These are phyloP conservation scores for Saturnispora diversa DNA, from an alignment of 805 yeast genomes.

Conservation along the genomic window DNA sequence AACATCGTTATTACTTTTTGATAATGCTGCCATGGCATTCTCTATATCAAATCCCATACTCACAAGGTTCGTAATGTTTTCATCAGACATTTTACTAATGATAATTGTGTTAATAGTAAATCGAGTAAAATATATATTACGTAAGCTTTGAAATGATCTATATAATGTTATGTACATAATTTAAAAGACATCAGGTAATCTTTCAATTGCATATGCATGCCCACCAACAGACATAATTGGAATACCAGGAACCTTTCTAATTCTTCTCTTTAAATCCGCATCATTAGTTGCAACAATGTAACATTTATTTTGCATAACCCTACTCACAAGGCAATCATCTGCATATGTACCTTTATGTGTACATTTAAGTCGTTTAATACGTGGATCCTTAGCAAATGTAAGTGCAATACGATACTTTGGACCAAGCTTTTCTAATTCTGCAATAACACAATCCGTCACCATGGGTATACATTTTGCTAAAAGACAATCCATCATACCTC, in stretches of 20 bases:
- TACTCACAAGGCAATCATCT: conserved; percentile 90
- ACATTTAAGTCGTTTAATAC: conserved; percentile 80
- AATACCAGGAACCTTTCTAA: conserved; percentile 94
- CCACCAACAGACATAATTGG: conserved; percentile 96
- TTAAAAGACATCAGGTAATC: conserved; percentile 88
- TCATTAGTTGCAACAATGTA: conserved; percentile 96
- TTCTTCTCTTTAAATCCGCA: conserved; percentile 89
- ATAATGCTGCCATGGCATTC: conserved; percentile 28
- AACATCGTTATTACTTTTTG: conserved; percentile 25
- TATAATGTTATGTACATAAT: neutral
- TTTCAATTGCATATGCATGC: conserved; percentile 84
- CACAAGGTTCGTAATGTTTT: conserved; percentile 19
- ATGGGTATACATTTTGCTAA: conserved; percentile 94
- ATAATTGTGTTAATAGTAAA: neutral
- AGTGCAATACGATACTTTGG: conserved; percentile 92
- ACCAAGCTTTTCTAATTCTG: conserved; percentile 93
- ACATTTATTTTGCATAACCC: conserved; percentile 95
- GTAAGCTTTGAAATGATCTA: conserved; percentile 2
- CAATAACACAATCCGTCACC: conserved; percentile 96
- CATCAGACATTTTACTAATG: conserved; percentile 17
- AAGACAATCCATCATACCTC: conserved; percentile 94
- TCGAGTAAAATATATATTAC: conserved; percentile 4
- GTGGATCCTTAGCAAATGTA: conserved; percentile 86
- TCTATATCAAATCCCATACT: conserved; percentile 25
- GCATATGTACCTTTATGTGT: conserved; percentile 96